A percentile compares a stretch with the other conserved stretches of the same genome.
Evolutionary conservation across 768 basidiomycete species (phyloP).

Genomic region (Termitomyces sp.): DNA sequence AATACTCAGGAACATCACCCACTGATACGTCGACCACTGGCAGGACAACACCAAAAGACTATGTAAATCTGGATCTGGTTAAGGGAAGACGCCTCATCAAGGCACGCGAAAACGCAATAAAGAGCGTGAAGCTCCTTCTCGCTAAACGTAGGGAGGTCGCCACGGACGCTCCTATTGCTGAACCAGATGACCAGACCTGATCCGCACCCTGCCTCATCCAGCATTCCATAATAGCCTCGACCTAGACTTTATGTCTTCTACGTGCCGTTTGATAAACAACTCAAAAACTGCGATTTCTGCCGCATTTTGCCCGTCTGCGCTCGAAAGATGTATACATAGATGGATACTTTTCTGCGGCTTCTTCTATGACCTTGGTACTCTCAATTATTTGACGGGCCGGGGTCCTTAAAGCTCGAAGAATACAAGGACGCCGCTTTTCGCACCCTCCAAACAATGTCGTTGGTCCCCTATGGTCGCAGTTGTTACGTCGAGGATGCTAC

Average conservation of each 20-base stretch:
- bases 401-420: neutral
- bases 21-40: neutral
- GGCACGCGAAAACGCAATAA: conserved; percentile 66
- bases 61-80: conserved; percentile 49
- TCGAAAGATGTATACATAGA: neutral
- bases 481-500: neutral
- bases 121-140: conserved; percentile 52
- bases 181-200: neutral
- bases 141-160: conserved; percentile 26
- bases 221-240: neutral
- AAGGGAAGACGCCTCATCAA: conserved; percentile 65
- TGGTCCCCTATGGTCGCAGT: neutral
- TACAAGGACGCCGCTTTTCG: neutral
- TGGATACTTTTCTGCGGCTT: neutral
- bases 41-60: conserved; percentile 32
- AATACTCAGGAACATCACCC: conserved; percentile 27
- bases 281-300: neutral
- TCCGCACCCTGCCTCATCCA: neutral
- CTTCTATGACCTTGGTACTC: neutral
- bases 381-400: no score
- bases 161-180: neutral
- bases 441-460: neutral
- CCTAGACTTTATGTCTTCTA: neutral
- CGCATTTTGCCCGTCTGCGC: neutral
- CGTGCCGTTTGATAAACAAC: neutral